Conservation (phyloP, 1,284 basidiomycete genomes). For the Trametes hirsuta region DNA sequence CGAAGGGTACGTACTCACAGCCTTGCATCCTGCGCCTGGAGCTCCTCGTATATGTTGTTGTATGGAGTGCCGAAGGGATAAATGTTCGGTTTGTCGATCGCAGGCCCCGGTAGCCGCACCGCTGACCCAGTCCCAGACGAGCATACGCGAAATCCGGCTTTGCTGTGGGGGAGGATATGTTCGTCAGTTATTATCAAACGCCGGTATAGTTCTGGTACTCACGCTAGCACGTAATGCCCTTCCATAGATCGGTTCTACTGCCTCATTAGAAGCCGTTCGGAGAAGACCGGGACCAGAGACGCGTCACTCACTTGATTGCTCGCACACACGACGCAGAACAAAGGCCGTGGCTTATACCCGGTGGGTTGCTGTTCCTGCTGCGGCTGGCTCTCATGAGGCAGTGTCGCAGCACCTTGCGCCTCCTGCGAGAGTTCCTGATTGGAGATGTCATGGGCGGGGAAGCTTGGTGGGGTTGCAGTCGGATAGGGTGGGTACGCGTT, state of each 20-base stretch:
- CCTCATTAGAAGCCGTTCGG: constrained; percentile 6
- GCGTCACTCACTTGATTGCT: constrained; percentile 83
- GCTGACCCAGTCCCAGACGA: constrained; percentile 97
- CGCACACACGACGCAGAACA: constrained; percentile 98
- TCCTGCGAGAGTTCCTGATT: constrained; percentile 33
- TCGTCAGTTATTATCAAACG: neutral
- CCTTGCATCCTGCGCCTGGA: constrained; percentile 84
- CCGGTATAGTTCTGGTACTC: constrained; percentile 38
- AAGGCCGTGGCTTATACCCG: constrained; percentile 63
- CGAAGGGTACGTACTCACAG: constrained; percentile 58
- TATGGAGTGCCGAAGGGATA: constrained; percentile 99
- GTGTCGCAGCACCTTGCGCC: constrained; percentile 29
- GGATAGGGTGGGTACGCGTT: constrained; percentile 32
- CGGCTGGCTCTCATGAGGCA: constrained; percentile 12
- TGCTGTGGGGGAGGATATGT: constrained; percentile 44
- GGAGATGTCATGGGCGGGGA: constrained; percentile 27
- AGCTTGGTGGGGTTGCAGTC: constrained; percentile 40
- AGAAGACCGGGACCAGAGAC: neutral
- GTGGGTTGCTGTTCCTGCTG: constrained; percentile 25
- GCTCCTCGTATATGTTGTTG: constrained; percentile 92
- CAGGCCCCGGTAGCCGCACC: constrained; percentile 93
- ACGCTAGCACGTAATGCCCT: constrained; percentile 91
- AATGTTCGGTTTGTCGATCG: constrained; percentile 97
- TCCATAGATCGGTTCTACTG: constrained; percentile 98
- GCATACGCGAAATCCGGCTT: constrained; percentile 89